A percentile compares a stretch with the other conserved stretches of the same genome.
phyloP scores from a whole-genome alignment of 495 filamentous ascomycete genomes.

The Tuber indicum region DNA sequence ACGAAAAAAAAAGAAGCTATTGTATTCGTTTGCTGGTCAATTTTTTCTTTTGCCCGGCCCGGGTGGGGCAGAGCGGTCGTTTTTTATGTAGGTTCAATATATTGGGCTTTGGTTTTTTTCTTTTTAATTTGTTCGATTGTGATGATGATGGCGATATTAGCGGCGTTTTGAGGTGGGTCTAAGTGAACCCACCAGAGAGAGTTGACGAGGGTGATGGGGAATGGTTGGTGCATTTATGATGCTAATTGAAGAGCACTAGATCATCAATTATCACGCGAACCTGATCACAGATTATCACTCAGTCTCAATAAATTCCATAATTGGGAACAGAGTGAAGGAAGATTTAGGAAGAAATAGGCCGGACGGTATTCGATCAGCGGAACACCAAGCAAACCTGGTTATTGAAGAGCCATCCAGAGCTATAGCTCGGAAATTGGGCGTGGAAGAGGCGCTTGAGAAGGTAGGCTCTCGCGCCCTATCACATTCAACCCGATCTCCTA shows the following conservation, averaged over 20 bases:
- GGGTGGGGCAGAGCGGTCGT: neutral
- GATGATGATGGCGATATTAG: neutral
- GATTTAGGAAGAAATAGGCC: neutral
- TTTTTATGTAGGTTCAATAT: constrained; percentile 5
- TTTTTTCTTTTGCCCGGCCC: neutral
- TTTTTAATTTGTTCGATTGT: neutral
- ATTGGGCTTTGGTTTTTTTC: neutral
- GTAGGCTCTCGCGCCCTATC: neutral
- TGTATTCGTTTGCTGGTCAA: neutral
- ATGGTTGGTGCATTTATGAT: neutral
- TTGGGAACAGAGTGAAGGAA: neutral
- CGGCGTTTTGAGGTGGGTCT: neutral
- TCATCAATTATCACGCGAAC: neutral
- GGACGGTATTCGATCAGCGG: neutral
- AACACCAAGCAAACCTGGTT: neutral
- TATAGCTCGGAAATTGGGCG: neutral
- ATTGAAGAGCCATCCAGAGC: neutral
- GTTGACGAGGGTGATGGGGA: neutral
- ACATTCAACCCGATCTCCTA: neutral
- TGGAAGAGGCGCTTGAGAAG: neutral
- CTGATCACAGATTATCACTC: neutral
- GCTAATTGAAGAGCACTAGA: neutral
- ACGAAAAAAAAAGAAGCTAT: neutral
- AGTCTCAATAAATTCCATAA: neutral
- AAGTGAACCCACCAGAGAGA: neutral